Base-by-base conservation (phyloP, 1,139 yeast genomes). In the Scheffersomyces illinoinensis region DNA sequence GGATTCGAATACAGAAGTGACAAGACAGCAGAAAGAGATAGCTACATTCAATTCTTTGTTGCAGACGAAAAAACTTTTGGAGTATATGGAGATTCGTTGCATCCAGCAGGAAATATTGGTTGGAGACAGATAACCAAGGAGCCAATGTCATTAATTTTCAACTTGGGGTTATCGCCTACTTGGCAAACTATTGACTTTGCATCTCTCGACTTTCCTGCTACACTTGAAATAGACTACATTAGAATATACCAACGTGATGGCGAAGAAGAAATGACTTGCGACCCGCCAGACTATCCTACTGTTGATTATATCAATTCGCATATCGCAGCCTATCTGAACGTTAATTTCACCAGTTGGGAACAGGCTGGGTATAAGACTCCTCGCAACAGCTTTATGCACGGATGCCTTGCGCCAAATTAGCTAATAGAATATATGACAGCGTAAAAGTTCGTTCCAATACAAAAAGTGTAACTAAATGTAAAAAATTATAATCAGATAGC, bases 71-170 rank as follows among this genome's bases (percentile, higher is more conserved):
- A 68, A 3, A 72, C 75, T 2, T 59, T 69, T 56, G 66, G 69
- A 4, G 58, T 73, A 18, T 63, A 62, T 55, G 71, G 75, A 3
- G 66, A 69, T 52, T 72, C 77, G 2, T 62, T 74, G 51, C 74
- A 70, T 56, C 75, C 76, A 17, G 62, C 63, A 39, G 68, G 70
- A 6, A 64, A 66, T 57, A 62, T 72, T n/a, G 76, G 74, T 4
- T 70, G 69, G 69, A 66, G 77, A 50, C 70, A 67, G 46, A 65
- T 74, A 14, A 56, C 73, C 46, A 69, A 66, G 57, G 77, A 74
- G 56, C 77, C 77, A 17, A 74, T 74, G 77, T 60, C 74, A 4
- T 52, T 73, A 19, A 61, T 74, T 19, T 63, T 74, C 61, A 74
- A 74, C 56, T 61, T 74, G 60, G 77, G 74, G 21, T 60, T 74